Base-by-base conservation (phyloP, 2,329 filamentous ascomycete species). In the Fusarium liriodendri region DNA sequence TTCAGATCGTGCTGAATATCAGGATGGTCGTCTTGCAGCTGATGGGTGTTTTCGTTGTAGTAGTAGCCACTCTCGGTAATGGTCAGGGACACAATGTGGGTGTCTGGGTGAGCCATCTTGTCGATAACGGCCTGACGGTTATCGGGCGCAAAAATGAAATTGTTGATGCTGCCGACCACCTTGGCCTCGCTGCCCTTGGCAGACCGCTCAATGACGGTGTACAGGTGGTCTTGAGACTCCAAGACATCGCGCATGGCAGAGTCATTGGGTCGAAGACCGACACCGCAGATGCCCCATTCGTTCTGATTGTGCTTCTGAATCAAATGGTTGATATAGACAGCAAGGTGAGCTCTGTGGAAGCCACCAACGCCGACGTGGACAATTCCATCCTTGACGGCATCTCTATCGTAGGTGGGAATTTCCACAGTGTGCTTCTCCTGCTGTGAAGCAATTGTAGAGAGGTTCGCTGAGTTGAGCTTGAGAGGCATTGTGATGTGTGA, bases 21-120 rank as follows among this genome's bases (percentile, higher is more conserved):
- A 10, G 86, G 80, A 77, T 88, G 82, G 50, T 88, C 83, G 38
- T 79, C 78, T 70, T 84, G 79, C 67, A 89, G 82, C 81, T 88
- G 80, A 81, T 89, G 87, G n/a, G 87, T 86, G 83, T 89, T 88
- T 78, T 89, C 87, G 77, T 89, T 87, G 83, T 88, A 88, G 82
- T 87, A 89, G 84, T 89, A 89, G 71, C 87, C 87, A 76, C 85
- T 87, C 82, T 89, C 87, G 50, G 87, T 89, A 78, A 89, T 89
- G 76, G 87, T 89, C 78, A 89, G 78, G 18, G 87, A 89, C 35
- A 89, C 87, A 69, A 89, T 89, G 77, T 84, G 85, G 14, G 87
- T 89, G 76, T 88, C 86, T 0, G 85, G 83, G 80, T 88, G 83
- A 2, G 87, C 87, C 87, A 89, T 88, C 83, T 89, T 89, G 76